Percentiles rank a stretch among this genome's conserved stretches.
phyloP scores from a whole-genome alignment of 2,329 filamentous ascomycete genomes.

The Cladosporium phlei region DNA sequence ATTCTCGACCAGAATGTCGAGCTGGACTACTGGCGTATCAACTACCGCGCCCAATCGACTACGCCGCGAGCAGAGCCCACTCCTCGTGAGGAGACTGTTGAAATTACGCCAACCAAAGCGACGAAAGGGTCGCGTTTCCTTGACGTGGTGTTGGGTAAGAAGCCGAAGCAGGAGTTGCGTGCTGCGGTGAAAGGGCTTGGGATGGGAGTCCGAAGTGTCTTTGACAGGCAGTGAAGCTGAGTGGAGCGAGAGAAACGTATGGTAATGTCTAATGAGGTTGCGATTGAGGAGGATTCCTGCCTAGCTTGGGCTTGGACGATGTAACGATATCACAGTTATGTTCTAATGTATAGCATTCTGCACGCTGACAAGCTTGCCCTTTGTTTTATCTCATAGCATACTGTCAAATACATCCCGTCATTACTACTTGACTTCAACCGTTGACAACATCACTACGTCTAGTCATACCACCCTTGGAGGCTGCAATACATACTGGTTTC shows the following conservation, averaged over 20 bases:
- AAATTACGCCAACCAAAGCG: constrained; percentile 1
- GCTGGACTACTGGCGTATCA: constrained; percentile 27
- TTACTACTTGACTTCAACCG: no score
- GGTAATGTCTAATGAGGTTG: constrained; percentile 10
- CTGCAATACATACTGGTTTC: no score
- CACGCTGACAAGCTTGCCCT: no score
- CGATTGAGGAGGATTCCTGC: no score
- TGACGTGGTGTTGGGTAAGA: neutral
- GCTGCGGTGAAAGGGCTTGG: neutral
- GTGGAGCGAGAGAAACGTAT: neutral
- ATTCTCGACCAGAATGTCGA: constrained; percentile 33
- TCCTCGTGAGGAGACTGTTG: neutral
- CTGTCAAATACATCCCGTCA: no score
- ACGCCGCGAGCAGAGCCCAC: neutral
- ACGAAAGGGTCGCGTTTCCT: neutral
- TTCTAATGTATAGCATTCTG: no score
- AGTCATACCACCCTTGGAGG: no score
- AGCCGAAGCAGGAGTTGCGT: neutral
- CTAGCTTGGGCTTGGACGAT: no score
- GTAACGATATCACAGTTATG: no score
- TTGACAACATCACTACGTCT: no score
- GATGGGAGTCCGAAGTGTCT: neutral
- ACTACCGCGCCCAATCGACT: neutral
- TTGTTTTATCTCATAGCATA: no score
- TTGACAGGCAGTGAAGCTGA: neutral